These are phyloP conservation scores for Hypericum androsaemum DNA, from an alignment of 345 rosid genomes.

Conservation along the genomic window DNA sequence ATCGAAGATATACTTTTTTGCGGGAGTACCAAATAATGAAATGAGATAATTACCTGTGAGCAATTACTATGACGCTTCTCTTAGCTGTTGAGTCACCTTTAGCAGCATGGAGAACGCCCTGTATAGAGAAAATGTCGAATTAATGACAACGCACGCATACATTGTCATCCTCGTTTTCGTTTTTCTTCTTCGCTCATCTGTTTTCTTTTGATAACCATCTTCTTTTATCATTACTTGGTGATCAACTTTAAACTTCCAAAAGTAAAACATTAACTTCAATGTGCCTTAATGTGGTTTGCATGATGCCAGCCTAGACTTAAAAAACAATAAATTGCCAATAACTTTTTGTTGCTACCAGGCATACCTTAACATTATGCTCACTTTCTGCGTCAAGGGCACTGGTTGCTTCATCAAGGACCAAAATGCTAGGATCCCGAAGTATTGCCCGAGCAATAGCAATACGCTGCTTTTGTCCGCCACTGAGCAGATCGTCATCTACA, in stretches of 20 bases:
- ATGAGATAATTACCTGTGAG: slow-evolving; percentile 55
- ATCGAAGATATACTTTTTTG: no score
- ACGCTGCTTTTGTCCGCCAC: slow-evolving; percentile 97
- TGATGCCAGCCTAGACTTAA: no score
- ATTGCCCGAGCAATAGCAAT: slow-evolving; percentile 95
- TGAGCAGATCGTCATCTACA: slow-evolving; percentile 91
- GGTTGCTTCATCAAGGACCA: slow-evolving; percentile 95
- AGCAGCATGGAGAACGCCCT: slow-evolving; percentile 80
- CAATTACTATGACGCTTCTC: slow-evolving; percentile 82
- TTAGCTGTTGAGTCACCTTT: slow-evolving; percentile 44
- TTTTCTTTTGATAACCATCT: background rate
- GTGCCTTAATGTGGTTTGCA: no score
- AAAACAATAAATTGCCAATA: no score
- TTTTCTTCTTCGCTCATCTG: background rate
- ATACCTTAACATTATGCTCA: slow-evolving; percentile 87
- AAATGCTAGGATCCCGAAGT: slow-evolving; percentile 80
- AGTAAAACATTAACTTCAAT: no score
- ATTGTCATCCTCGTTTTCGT: background rate
- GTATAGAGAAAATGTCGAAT: slow-evolving; percentile 8
- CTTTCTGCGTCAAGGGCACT: slow-evolving; percentile 97
- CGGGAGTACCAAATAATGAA: no score
- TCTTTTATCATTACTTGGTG: background rate
- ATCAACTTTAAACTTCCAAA: background rate
- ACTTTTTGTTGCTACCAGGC: no score
- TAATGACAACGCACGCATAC: slow-evolving; percentile 6